Conservation (phyloP, 441 rosid genomes). For the Breynia disticha region DNA sequence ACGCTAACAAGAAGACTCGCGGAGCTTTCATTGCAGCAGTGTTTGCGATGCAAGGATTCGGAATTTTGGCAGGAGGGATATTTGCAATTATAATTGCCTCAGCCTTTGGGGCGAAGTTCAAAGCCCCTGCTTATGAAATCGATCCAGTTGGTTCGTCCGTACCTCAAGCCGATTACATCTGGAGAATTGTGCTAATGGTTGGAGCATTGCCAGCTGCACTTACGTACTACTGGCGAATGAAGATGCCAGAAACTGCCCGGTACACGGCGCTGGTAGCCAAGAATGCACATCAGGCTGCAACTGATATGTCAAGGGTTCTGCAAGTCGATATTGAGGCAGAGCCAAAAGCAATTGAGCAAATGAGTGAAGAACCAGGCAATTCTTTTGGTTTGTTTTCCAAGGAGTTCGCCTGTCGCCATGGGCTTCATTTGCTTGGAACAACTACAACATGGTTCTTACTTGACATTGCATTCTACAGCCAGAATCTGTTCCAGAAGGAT, state of each 20-base stretch:
- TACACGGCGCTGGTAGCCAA: conserved; percentile 84
- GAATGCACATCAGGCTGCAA: conserved; percentile 54
- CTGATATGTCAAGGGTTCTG: conserved; percentile 73
- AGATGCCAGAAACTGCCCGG: conserved; percentile 88
- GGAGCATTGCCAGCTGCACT: conserved; percentile 74
- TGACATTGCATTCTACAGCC: conserved; percentile 81
- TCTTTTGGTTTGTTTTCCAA: conserved; percentile 49
- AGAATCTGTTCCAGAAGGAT: conserved; percentile 76
- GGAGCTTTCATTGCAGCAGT: conserved; percentile 89
- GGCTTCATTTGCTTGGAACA: conserved; percentile 66
- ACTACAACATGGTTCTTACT: conserved; percentile 73
- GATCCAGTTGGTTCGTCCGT: conserved; percentile 48
- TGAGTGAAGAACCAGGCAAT: conserved; percentile 11
- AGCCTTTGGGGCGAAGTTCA: conserved; percentile 32
- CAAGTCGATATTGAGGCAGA: conserved; percentile 57
- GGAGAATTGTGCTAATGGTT: conserved; percentile 64
- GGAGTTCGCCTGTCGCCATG: conserved; percentile 45
- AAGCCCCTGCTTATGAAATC: conserved; percentile 41
- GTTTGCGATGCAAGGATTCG: conserved; percentile 92
- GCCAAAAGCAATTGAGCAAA: conserved; percentile 30
- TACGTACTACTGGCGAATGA: conserved; percentile 71
- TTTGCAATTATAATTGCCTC: conserved; percentile 45
- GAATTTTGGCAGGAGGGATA: conserved; percentile 63
- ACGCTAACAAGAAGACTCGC: conserved; percentile 75
- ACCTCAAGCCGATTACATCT: conserved; percentile 61